Evolutionary conservation across 2,329 filamentous ascomycete genomes (phyloP).

Genomic region (Aspergillus fischeri): DNA sequence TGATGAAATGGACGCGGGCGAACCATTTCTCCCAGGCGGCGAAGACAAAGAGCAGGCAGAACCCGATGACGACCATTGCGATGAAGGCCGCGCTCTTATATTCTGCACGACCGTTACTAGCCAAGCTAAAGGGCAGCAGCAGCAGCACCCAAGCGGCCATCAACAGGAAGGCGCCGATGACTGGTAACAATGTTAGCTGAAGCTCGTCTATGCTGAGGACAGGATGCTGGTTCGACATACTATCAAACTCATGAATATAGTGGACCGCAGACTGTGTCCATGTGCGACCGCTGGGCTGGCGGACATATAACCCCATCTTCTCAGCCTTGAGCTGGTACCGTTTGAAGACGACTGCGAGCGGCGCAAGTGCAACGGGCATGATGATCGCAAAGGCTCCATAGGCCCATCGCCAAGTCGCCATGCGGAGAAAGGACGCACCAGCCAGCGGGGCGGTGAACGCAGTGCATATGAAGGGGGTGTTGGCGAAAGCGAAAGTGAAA

Average conservation of each 20-base stretch:
- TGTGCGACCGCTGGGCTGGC: slow-evolving; percentile 44
- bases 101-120: slow-evolving; percentile 33
- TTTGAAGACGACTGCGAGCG: slow-evolving; percentile 53
- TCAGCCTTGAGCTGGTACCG: slow-evolving; percentile 56
- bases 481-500: slow-evolving; percentile 56
- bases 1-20: slow-evolving; percentile 52
- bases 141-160: slow-evolving; percentile 60
- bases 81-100: slow-evolving; percentile 49
- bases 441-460: slow-evolving; percentile 54
- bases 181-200: slow-evolving; percentile 16
- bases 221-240: slow-evolving; percentile 35
- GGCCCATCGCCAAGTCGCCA: slow-evolving; percentile 58
- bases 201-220: slow-evolving; percentile 44
- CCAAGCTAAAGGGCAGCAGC: slow-evolving; percentile 62
- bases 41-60: slow-evolving; percentile 51
- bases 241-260: slow-evolving; percentile 61
- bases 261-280: slow-evolving; percentile 45
- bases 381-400: slow-evolving; percentile 61
- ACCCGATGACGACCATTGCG: slow-evolving; percentile 51
- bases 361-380: slow-evolving; percentile 52
- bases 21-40: slow-evolving; percentile 53
- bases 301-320: slow-evolving; percentile 50
- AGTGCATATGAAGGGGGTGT: slow-evolving; percentile 59
- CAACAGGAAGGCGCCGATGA: slow-evolving; percentile 58
- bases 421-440: slow-evolving; percentile 46